These are phyloP conservation scores for Serpula lacrymans DNA, from an alignment of 768 basidiomycete genomes.

Conservation along the genomic window DNA sequence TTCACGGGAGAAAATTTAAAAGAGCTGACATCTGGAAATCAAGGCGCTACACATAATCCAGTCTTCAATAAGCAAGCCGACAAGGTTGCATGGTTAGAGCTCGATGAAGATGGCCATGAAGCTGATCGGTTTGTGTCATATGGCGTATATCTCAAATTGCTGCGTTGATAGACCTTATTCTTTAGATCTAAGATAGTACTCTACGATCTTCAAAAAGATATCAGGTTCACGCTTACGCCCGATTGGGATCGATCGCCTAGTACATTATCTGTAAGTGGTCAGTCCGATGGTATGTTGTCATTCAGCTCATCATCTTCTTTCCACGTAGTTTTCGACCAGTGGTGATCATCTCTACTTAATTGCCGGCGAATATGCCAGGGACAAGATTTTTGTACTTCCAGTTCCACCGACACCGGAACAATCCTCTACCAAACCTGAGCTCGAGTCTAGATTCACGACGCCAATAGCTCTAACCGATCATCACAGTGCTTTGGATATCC, in stretches of 20 bases:
- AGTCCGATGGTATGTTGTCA: not conserved
- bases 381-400: slow-evolving; percentile 64
- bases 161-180: no score
- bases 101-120: not conserved
- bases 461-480: slow-evolving; percentile 55
- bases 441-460: slow-evolving; percentile 31
- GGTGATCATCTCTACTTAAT: slow-evolving; percentile 63
- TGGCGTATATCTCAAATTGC: not conserved
- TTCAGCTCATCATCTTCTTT: slow-evolving; percentile 2
- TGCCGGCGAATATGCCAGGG: slow-evolving; percentile 67
- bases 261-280: slow-evolving; percentile 50
- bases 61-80: slow-evolving; percentile 21
- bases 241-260: slow-evolving; percentile 76
- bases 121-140: not conserved
- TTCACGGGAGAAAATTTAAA: slow-evolving; percentile 44
- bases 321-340: slow-evolving; percentile 59
- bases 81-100: slow-evolving; percentile 3
- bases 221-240: slow-evolving; percentile 65
- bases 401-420: slow-evolving; percentile 51
- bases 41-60: not conserved
- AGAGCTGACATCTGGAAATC: slow-evolving; percentile 30
- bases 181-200: slow-evolving; percentile 61
- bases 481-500: slow-evolving; percentile 54
- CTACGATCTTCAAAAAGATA: slow-evolving; percentile 60
- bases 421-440: slow-evolving; percentile 44